Conservation (phyloP, 805 yeast genomes). For the Cyberlindnera samutprakarnensis region DNA sequence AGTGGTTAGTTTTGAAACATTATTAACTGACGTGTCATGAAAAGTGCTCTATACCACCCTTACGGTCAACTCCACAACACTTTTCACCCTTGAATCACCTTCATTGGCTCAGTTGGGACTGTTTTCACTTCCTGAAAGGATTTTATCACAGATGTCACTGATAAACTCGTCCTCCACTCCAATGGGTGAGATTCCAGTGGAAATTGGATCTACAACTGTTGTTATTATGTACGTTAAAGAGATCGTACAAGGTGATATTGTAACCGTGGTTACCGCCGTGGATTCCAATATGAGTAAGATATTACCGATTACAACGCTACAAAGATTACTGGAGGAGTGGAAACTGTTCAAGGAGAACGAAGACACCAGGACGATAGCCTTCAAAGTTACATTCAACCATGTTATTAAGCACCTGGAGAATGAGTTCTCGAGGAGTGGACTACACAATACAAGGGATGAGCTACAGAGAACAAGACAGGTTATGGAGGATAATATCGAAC, state of each 20-base stretch:
- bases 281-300: conserved; percentile 12
- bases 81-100: conserved; percentile 49
- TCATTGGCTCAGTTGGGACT: conserved; percentile 29
- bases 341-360: conserved; percentile 26
- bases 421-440: conserved; percentile 26
- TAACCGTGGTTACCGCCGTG: conserved; percentile 17
- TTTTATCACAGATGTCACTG: conserved; percentile 46
- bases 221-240: conserved; percentile 2
- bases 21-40: no score
- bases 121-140: conserved; percentile 41
- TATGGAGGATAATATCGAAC: conserved; percentile 56
- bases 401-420: conserved; percentile 47
- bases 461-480: conserved; percentile 47
- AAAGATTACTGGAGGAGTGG: conserved; percentile 37
- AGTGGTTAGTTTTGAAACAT: no score
- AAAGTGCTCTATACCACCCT: conserved; percentile 37
- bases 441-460: conserved; percentile 39
- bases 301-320: conserved; percentile 15
- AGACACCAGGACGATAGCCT: conserved; percentile 28
- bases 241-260: conserved; percentile 12
- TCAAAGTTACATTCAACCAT: conserved; percentile 48
- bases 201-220: not conserved
- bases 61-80: conserved; percentile 49
- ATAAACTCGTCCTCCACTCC: conserved; percentile 39
- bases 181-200: conserved; percentile 20